Evolutionary conservation across 2,329 filamentous ascomycete species (phyloP), one percentile per base, ranked within the genome.

Genomic region (Neocucurbitaria cava): DNA sequence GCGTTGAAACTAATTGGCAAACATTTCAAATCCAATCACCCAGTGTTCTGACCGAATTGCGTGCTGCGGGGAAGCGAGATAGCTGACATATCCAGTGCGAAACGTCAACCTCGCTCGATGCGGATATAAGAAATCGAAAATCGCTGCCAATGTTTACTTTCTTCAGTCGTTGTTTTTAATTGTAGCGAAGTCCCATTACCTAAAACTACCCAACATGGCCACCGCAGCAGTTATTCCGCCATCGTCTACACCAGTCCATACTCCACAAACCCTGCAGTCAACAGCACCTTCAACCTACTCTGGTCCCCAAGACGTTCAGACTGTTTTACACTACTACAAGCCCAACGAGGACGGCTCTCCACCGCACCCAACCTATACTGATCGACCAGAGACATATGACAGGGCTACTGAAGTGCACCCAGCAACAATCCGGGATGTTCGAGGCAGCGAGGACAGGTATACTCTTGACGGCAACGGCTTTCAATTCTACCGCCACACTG

Each of bases 371-470:
- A 69, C 67, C 0, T 71, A 72, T 38, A 47, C 63, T 5, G 66
- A 68, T 26, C 63, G 64, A n/a, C 69, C 69, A 15, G 68, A 71
- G 39, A 76, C 72, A 1, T 77, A 69, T 51, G 54, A 72, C 9
- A 65, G 73, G 3, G 71, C 71, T 0, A 49, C 61, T 20, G 66
- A 71, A 40, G 42, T 58, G 4, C 68, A 73, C 36, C 53, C 59
- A 5, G 65, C 65, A 5, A 71, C 65, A 3, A 65, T 82, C 31
- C 74, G 75, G 28, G 82, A 83, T 58, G 75, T 82, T 23, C 66
- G 75, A 17, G 81, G 80, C 0, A 70, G 76, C 5, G 79, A 82
- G 60, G 62, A 73, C 5, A 65, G 77, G 17, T 80, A 74, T 58
- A 77, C 65, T 1, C 69, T 81, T 1, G 78, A 81, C 48, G 68